Evolutionary conservation across 192 early-diverging fungal species (phyloP).

Genomic region (Backusella psychrophila): DNA sequence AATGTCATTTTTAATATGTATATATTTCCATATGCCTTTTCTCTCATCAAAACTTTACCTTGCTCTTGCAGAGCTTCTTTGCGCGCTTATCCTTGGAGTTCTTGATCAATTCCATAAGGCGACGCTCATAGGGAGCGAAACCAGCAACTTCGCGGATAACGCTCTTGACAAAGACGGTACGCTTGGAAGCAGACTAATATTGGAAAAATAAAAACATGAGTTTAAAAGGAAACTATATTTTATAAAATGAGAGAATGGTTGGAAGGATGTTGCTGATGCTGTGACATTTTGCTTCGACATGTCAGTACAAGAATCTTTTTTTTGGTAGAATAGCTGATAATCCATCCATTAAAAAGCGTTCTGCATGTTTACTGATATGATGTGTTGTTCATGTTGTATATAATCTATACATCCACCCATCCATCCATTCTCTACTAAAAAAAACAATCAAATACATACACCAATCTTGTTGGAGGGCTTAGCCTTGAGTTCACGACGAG

Average conservation of each 20-base stretch:
- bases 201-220: conserved; percentile 60
- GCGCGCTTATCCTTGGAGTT: conserved; percentile 99
- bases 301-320: not conserved
- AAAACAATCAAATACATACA: conserved; percentile 52
- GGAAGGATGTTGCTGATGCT: not conserved
- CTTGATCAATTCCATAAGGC: conserved; percentile 99
- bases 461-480: conserved; percentile 83
- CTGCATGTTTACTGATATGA: not conserved
- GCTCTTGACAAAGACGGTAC: conserved; percentile 88
- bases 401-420: conserved; percentile 37
- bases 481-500: conserved; percentile 62
- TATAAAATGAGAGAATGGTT: not conserved
- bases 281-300: not conserved
- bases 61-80: conserved; percentile 93
- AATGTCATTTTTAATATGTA: not conserved
- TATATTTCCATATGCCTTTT: not conserved
- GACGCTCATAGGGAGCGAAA: conserved; percentile 96
- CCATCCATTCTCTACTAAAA: conserved; percentile 41
- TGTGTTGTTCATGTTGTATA: not conserved
- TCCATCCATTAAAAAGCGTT: not conserved
- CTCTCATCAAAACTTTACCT: conserved; percentile 55
- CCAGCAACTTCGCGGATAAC: conserved; percentile 97
- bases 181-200: conserved; percentile 60
- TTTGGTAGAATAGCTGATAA: not conserved
- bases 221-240: too few relatives aligned